These are phyloP conservation scores for Fonsecaea erecta DNA, from an alignment of 2,329 filamentous ascomycete genomes.

Conservation along the genomic window DNA sequence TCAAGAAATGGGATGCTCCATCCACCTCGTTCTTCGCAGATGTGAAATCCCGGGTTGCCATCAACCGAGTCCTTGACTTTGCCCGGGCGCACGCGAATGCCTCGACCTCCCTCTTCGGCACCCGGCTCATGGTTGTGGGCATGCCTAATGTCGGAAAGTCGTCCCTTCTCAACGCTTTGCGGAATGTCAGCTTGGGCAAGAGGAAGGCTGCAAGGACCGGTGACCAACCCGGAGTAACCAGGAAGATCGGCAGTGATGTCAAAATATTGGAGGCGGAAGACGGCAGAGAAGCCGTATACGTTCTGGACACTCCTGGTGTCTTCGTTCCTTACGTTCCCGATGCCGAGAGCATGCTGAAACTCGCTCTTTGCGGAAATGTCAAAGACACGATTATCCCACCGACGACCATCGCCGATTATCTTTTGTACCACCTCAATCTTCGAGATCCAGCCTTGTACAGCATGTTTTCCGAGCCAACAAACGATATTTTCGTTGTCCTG, in stretches of 20 bases:
- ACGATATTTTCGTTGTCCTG: slow-evolving; percentile 77
- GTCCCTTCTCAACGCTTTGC: slow-evolving; percentile 85
- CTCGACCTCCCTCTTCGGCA: slow-evolving; percentile 69
- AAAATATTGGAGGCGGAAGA: slow-evolving; percentile 71
- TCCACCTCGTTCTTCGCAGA: slow-evolving; percentile 59
- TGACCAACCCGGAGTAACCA: slow-evolving; percentile 84
- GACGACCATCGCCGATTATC: slow-evolving; percentile 82
- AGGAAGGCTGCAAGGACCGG: slow-evolving; percentile 81
- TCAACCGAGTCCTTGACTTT: slow-evolving; percentile 55
- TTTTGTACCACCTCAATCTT: slow-evolving; percentile 82
- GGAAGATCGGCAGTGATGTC: slow-evolving; percentile 80
- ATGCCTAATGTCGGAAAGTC: slow-evolving; percentile 99
- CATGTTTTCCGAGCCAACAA: slow-evolving; percentile 73
- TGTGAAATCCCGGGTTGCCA: slow-evolving; percentile 52
- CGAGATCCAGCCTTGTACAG: slow-evolving; percentile 66
- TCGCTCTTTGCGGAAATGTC: slow-evolving; percentile 88
- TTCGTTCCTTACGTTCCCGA: slow-evolving; percentile 91
- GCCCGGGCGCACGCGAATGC: slow-evolving; percentile 57
- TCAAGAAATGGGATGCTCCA: slow-evolving; percentile 60
- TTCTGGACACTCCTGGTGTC: slow-evolving; percentile 91
- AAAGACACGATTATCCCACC: slow-evolving; percentile 83
- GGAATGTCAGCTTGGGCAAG: slow-evolving; percentile 67
- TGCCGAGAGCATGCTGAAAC: slow-evolving; percentile 87
- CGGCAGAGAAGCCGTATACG: slow-evolving; percentile 69
- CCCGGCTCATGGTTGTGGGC: slow-evolving; percentile 84